A percentile compares a stretch with the other conserved stretches of the same genome.
Evolutionary conservation across 192 early-diverging fungal species (phyloP).

Genomic region (Coemansia reversa): DNA sequence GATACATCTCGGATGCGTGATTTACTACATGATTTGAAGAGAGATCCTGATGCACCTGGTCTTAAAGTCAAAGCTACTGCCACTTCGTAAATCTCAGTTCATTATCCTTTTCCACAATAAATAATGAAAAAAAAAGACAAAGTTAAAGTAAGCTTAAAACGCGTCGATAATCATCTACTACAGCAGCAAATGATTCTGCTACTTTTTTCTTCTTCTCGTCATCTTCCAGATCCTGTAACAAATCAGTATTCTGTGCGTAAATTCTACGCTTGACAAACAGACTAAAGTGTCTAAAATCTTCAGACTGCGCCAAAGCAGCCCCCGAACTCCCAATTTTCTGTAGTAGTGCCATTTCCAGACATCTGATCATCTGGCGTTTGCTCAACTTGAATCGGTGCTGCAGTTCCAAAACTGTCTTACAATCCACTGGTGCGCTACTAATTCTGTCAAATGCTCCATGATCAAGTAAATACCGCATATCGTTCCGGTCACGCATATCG

Average conservation of each 20-base stretch:
- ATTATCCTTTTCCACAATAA: slow-evolving; percentile 1
- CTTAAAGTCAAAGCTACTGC: slow-evolving; percentile 37
- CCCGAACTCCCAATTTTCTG: slow-evolving; percentile 52
- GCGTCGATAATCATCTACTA: slow-evolving; percentile 76
- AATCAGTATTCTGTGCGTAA: slow-evolving; percentile 79
- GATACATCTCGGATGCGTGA: slow-evolving; percentile 72
- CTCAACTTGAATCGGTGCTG: slow-evolving; percentile 72
- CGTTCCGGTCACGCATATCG: slow-evolving; percentile 83
- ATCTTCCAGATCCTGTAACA: slow-evolving; percentile 62
- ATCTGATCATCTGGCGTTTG: slow-evolving; percentile 78
- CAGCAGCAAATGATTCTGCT: slow-evolving; percentile 69
- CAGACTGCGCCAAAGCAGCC: slow-evolving; percentile 13
- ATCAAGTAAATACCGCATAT: slow-evolving; percentile 64
- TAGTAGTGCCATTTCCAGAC: slow-evolving; percentile 77
- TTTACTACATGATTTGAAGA: slow-evolving; percentile 67
- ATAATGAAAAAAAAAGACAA: not conserved
- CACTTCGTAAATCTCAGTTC: not conserved
- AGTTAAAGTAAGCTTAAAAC: slow-evolving; percentile 55
- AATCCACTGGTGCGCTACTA: slow-evolving; percentile 58
- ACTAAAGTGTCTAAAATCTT: slow-evolving; percentile 60
- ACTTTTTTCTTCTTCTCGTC: slow-evolving; percentile 70
- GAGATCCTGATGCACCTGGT: slow-evolving; percentile 67
- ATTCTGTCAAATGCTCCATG: slow-evolving; percentile 62
- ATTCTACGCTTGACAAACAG: slow-evolving; percentile 83
- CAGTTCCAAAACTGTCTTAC: slow-evolving; percentile 52